phyloP scores from a whole-genome alignment of 2,329 filamentous ascomycete species.

The Alternaria sp. region DNA sequence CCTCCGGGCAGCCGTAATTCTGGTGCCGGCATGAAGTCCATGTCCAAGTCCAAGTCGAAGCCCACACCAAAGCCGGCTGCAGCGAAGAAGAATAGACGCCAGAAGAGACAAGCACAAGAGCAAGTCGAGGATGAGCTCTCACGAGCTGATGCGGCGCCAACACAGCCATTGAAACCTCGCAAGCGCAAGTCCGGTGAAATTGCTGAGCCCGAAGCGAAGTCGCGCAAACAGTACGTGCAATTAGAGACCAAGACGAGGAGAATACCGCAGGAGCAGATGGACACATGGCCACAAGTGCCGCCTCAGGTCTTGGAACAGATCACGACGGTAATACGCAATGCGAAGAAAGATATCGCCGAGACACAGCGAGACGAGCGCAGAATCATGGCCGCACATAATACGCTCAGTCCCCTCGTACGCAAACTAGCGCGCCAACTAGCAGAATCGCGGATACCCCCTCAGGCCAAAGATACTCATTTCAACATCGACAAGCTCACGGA shows the following conservation, averaged over 20 bases:
- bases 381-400: constrained; percentile 63
- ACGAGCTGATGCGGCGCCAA: neutral
- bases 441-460: constrained; percentile 71
- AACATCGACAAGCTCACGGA: constrained; percentile 72
- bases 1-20: constrained; percentile 38
- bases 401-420: constrained; percentile 64
- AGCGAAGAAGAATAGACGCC: constrained; percentile 20
- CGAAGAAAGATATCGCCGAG: constrained; percentile 69
- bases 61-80: constrained; percentile 23
- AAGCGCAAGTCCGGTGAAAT: constrained; percentile 41
- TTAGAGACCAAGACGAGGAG: constrained; percentile 48
- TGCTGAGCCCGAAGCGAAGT: constrained; percentile 25
- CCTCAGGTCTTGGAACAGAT: constrained; percentile 64
- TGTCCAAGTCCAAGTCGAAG: constrained; percentile 22
- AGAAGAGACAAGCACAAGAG: constrained; percentile 24
- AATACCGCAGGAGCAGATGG: constrained; percentile 50
- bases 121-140: constrained; percentile 27
- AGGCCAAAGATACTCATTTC: constrained; percentile 62
- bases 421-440: constrained; percentile 66
- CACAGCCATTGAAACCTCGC: constrained; percentile 19
- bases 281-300: constrained; percentile 65
- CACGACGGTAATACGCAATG: constrained; percentile 64
- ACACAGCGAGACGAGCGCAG: constrained; percentile 59
- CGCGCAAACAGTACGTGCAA: constrained; percentile 41
- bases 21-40: constrained; percentile 10